A percentile compares a stretch with the other conserved stretches of the same genome.
phyloP scores from a whole-genome alignment of 257 asterid genomes.

The Sherardia arvensis region DNA sequence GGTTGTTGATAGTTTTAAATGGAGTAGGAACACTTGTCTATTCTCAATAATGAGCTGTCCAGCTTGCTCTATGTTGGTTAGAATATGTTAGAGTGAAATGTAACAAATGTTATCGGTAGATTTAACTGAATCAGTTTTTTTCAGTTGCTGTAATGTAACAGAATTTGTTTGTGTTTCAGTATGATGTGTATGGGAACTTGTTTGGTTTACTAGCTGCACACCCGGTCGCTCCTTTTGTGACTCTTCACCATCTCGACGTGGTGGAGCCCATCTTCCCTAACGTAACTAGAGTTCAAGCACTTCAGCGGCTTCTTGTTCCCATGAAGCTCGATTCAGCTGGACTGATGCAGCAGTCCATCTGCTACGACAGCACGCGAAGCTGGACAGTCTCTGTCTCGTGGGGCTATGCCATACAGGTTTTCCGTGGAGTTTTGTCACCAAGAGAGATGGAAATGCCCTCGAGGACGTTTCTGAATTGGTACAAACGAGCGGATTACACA shows the following conservation, averaged over 20 bases:
- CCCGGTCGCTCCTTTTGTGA: conserved; percentile 69
- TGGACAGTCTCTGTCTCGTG: conserved; percentile 78
- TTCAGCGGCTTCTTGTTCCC: conserved; percentile 36
- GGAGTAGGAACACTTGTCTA: neutral
- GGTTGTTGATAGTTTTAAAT: neutral
- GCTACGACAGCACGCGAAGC: conserved; percentile 48
- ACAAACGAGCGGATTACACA: conserved; percentile 60
- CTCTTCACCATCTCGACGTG: conserved; percentile 83
- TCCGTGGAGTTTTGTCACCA: conserved; percentile 60
- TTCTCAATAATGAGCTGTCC: neutral
- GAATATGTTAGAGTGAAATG: neutral
- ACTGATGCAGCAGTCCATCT: conserved; percentile 68
- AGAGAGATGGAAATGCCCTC: conserved; percentile 79
- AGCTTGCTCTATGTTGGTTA: neutral
- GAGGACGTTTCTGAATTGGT: conserved; percentile 75
- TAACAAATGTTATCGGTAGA: neutral
- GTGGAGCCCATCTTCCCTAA: conserved; percentile 78
- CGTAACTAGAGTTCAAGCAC: conserved; percentile 33
- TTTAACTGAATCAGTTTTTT: too few species aligned
- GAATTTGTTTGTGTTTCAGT: conserved; percentile 32
- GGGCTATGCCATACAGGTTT: conserved; percentile 71
- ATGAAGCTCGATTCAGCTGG: conserved; percentile 56
- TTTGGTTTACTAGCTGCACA: conserved; percentile 81
- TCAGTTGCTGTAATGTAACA: neutral
- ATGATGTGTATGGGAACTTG: conserved; percentile 85